Evolutionary conservation across 345 rosid genomes (phyloP), one percentile per base, ranked within the genome.

Genomic region (Arabidopsis suecica): DNA sequence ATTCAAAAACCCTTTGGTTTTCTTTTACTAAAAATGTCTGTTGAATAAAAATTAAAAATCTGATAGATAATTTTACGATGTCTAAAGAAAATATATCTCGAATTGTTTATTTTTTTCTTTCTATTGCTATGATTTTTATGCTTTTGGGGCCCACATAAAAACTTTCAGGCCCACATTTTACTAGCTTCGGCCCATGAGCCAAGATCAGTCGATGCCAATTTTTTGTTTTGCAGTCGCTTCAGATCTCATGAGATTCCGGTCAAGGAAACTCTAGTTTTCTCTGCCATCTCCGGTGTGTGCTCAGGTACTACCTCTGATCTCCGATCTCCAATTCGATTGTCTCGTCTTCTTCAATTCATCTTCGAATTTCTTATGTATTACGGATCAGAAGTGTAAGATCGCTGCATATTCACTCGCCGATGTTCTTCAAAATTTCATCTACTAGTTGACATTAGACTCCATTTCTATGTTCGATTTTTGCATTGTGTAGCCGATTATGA

Each of bases 211-310:
- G 13, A 18, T 5, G 55, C 28, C 6, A 14, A 14, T 33, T 61
- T 40, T 44, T 13, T 42, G 3, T 41, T 20, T 64, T 48, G 9
- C 38, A 10, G 66, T 49, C 9, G 28, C 62, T 54, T 53, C 58
- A 76, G 75, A 76, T 76, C 75, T 47, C 51, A 62, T 42, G 75
- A 69, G 75, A 61, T 41, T 76, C 79, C 55, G 73, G 73, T 59
- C 47, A 75, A 75, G 48, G 12, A 61, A 75, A 50, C 30, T 75
- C 18, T 44, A 68, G n/a, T 25, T 54, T 23, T 56, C 65, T 65
- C 64, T 73, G 16, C 33, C 25, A 65, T 77, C 76, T 32, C 77
- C 77, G 71, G 76, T 58, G 62, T 48, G 61, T 49, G 28, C 67
- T 77, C 72, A 77, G 77, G 77, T 77, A 65, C 64, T 7, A 42